These are phyloP conservation scores for Hymenoscyphus repandus DNA, from an alignment of 2,329 filamentous ascomycete genomes.

Conservation along the genomic window DNA sequence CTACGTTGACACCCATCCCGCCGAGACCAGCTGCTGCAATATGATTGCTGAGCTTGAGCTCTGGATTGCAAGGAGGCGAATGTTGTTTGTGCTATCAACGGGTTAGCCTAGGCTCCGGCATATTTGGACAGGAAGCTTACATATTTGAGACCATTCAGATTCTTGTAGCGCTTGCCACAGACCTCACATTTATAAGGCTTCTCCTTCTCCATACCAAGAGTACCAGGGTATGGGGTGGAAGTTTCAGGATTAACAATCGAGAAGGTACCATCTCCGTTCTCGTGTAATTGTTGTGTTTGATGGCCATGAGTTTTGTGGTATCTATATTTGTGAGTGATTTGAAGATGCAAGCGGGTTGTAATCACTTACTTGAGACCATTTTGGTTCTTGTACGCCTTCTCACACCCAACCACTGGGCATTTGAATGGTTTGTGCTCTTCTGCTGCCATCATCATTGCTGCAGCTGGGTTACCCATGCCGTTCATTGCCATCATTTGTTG, in stretches of 20 bases:
- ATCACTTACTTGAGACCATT: conserved; percentile 84
- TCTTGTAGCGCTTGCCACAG: conserved; percentile 98
- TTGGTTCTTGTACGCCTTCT: conserved; percentile 99
- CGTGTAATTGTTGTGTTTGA: conserved; percentile 92
- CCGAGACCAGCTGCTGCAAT: conserved; percentile 29
- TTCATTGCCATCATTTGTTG: conserved; percentile 44
- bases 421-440: conserved; percentile 98
- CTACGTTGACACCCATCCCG: conserved; percentile 27
- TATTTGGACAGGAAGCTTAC: conserved; percentile 39
- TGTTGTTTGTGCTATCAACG: conserved; percentile 63
- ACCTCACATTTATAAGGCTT: conserved; percentile 97
- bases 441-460: conserved; percentile 55
- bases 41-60: conserved; percentile 49
- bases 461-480: conserved; percentile 29
- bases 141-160: conserved; percentile 97
- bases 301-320: conserved; percentile 82
- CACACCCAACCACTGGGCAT: conserved; percentile 95
- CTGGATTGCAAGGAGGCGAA: conserved; percentile 84
- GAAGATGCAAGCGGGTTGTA: not conserved
- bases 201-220: conserved; percentile 99
- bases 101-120: conserved; percentile 31
- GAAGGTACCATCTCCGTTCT: conserved; percentile 95
- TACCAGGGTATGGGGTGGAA: conserved; percentile 88
- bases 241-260: conserved; percentile 98
- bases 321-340: conserved; percentile 34